phyloP scores from a whole-genome alignment of 176 grass and related monocot species.

The Alopecurus myosuroides region DNA sequence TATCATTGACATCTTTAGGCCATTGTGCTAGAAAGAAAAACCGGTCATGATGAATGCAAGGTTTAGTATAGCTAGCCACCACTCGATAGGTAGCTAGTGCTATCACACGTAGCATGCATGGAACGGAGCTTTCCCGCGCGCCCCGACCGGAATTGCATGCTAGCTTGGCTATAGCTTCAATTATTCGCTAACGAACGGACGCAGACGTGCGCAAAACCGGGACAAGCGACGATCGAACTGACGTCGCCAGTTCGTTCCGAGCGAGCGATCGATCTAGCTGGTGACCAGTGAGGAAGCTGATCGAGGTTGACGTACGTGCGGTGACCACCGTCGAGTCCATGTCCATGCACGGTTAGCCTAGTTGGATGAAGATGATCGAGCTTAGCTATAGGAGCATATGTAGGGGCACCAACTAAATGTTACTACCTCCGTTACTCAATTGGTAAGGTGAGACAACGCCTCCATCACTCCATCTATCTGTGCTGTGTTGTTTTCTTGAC shows the following conservation, averaged over 20 bases:
- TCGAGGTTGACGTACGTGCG: background rate
- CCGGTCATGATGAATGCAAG: background rate
- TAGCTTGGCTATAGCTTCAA: background rate
- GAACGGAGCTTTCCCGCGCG: background rate
- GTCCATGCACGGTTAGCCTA: background rate
- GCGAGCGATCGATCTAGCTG: background rate
- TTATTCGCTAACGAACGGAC: background rate
- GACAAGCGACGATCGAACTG: background rate
- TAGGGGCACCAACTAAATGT: background rate
- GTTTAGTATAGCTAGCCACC: background rate
- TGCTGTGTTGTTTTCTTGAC: background rate
- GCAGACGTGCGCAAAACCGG: constrained; percentile 5
- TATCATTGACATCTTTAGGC: background rate
- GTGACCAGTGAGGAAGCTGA: constrained; percentile 18
- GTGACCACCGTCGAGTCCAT: background rate
- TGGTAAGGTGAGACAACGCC: background rate
- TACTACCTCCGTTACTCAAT: background rate
- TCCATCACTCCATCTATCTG: background rate
- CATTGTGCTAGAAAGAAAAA: background rate
- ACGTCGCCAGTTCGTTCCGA: background rate
- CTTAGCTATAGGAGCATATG: too few relatives aligned
- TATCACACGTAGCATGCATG: constrained; percentile 9
- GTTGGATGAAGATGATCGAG: too few relatives aligned
- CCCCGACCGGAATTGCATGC: background rate
- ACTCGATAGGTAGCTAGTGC: background rate